phyloP scores from a whole-genome alignment of 2,329 filamentous ascomycete genomes.

The Penicillium rolfsii region DNA sequence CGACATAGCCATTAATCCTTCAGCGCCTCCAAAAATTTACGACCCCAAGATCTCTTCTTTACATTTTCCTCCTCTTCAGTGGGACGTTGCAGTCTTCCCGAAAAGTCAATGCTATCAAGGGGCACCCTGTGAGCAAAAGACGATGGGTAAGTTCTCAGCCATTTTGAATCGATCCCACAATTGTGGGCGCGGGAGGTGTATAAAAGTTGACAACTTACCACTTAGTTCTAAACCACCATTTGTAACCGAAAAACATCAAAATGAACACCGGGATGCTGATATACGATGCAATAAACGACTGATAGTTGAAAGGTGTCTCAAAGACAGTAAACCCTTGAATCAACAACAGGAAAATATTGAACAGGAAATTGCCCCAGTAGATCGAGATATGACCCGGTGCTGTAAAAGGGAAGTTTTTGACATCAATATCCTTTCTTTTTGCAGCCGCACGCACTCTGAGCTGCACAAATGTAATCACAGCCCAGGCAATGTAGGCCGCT shows the following conservation, averaged over 20 bases:
- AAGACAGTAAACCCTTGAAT: conserved; percentile 8
- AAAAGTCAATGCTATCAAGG: conserved; percentile 5
- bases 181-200: too few relatives aligned
- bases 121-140: conserved; percentile 1
- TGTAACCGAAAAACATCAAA: conserved; percentile 3
- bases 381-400: conserved; percentile 9
- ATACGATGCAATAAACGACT: conserved; percentile 9
- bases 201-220: neutral
- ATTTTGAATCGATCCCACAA: neutral
- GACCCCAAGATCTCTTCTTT: neutral
- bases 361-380: conserved; percentile 7
- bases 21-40: conserved; percentile 3
- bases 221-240: conserved; percentile 9
- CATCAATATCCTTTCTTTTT: conserved; percentile 1
- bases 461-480: conserved; percentile 6
- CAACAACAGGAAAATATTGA: conserved; percentile 4
- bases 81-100: neutral
- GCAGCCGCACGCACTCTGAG: conserved; percentile 5
- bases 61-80: neutral
- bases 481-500: conserved; percentile 7
- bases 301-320: conserved; percentile 4
- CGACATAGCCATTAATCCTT: neutral
- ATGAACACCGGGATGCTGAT: conserved; percentile 1
- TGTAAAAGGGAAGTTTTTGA: conserved; percentile 4
- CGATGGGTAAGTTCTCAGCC: neutral